Percentiles rank a stretch among this genome's conserved stretches.
Evolutionary conservation across 2,329 filamentous ascomycete species (phyloP).

Genomic region (Colletotrichum lupini): DNA sequence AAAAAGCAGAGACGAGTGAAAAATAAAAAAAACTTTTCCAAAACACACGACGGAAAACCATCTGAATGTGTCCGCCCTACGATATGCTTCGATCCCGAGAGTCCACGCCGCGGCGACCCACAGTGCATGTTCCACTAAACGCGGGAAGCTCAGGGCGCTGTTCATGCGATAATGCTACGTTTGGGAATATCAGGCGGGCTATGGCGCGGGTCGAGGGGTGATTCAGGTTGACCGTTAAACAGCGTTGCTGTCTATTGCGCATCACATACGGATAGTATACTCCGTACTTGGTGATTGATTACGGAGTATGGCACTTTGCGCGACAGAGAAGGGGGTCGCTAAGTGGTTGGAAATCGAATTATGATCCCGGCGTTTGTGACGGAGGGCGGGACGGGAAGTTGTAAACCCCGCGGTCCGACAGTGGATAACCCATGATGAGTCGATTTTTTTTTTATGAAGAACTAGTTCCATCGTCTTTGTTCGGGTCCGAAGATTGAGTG

Average conservation of each 20-base stretch:
- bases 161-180: slow-evolving; percentile 26
- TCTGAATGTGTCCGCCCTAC: slow-evolving; percentile 25
- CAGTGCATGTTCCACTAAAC: slow-evolving; percentile 15
- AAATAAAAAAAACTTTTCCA: background rate
- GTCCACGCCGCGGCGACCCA: background rate
- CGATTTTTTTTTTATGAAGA: background rate
- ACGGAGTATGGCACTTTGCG: background rate
- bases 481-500: background rate
- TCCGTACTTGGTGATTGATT: too few species aligned
- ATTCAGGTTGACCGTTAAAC: background rate
- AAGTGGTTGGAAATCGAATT: slow-evolving; percentile 29
- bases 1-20: background rate
- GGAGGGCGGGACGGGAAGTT: slow-evolving; percentile 31
- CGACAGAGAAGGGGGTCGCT: background rate
- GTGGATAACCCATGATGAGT: slow-evolving; percentile 11
- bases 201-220: background rate
- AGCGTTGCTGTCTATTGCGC: background rate
- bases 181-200: slow-evolving; percentile 2
- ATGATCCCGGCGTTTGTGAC: slow-evolving; percentile 30
- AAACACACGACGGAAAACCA: slow-evolving; percentile 4
- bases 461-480: background rate
- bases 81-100: slow-evolving; percentile 14
- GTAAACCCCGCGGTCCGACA: slow-evolving; percentile 29
- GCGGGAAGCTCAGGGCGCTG: slow-evolving; percentile 25
- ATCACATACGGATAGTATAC: too few species aligned